Conservation (phyloP, 345 rosid genomes). For the Arabidopsis arenosa region DNA sequence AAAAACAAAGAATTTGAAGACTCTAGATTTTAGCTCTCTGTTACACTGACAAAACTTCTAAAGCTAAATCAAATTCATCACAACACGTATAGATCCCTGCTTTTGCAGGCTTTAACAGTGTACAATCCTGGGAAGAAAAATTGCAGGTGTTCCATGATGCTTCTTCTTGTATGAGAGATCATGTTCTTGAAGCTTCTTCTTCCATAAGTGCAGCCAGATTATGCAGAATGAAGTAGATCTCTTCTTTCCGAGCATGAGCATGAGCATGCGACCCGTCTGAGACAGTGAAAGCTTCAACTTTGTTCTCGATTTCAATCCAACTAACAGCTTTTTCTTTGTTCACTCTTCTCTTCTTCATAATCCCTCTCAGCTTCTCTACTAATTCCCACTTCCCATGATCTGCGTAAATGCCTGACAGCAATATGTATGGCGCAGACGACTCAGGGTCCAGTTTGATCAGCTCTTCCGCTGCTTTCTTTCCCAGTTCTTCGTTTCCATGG, state of each 20-base stretch:
- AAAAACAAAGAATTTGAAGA: slow-evolving; percentile 8
- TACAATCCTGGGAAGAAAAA: slow-evolving; percentile 29
- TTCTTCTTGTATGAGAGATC: slow-evolving; percentile 24
- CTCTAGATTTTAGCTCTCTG: slow-evolving; percentile 41
- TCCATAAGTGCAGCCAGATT: slow-evolving; percentile 56
- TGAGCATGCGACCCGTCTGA: slow-evolving; percentile 64
- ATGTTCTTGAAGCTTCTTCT: slow-evolving; percentile 50
- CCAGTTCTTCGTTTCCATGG: slow-evolving; percentile 58
- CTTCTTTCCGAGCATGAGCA: slow-evolving; percentile 61
- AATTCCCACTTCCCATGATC: slow-evolving; percentile 62
- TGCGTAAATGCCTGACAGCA: slow-evolving; percentile 60
- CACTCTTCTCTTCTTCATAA: slow-evolving; percentile 54
- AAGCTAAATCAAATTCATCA: slow-evolving; percentile 36
- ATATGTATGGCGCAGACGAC: slow-evolving; percentile 63
- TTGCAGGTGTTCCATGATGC: slow-evolving; percentile 26
- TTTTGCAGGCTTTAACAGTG: slow-evolving; percentile 42
- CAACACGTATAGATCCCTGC: slow-evolving; percentile 30
- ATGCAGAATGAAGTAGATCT: slow-evolving; percentile 51
- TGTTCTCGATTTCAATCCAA: slow-evolving; percentile 65
- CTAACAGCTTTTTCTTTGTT: slow-evolving; percentile 63
- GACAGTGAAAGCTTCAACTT: slow-evolving; percentile 55
- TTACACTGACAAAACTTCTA: slow-evolving; percentile 38
- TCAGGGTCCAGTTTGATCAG: slow-evolving; percentile 57
- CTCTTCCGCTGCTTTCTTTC: slow-evolving; percentile 62
- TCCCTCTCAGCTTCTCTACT: slow-evolving; percentile 62